Evolutionary conservation across 2,329 filamentous ascomycete species (phyloP).

Genomic region (Ophiosphaerella korrae): DNA sequence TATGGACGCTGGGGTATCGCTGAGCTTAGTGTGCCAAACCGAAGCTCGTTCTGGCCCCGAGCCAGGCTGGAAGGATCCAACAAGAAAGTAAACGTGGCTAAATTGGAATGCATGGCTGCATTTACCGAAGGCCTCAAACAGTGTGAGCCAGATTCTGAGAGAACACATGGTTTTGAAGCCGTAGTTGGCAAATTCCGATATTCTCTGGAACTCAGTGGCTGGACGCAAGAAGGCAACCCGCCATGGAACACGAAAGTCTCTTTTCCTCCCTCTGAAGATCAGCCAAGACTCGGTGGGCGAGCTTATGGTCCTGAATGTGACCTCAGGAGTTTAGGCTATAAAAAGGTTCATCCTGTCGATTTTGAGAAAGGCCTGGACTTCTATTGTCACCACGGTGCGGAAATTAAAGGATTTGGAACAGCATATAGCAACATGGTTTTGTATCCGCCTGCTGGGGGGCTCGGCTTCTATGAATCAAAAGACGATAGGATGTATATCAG

Average conservation of each 20-base stretch:
- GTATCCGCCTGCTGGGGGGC: constrained; percentile 6
- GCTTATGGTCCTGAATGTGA: background rate
- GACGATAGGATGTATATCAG: background rate
- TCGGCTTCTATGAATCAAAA: constrained; percentile 1
- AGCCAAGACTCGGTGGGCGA: background rate
- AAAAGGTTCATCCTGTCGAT: background rate
- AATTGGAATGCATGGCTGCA: constrained; percentile 1
- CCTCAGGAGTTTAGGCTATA: background rate
- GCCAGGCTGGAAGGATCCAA: background rate
- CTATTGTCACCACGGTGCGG: constrained; percentile 1
- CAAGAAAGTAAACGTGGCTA: background rate
- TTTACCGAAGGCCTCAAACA: constrained; percentile 3
- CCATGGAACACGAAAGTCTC: constrained; percentile 4
- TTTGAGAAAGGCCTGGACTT: constrained; percentile 1
- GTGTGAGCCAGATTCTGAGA: constrained; percentile 1
- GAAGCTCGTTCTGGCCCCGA: constrained; percentile 8
- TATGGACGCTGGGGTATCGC: constrained; percentile 5
- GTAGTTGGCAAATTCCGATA: constrained; percentile 4
- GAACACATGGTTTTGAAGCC: constrained; percentile 7
- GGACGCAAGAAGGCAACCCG: constrained; percentile 1
- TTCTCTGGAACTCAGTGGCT: constrained; percentile 7
- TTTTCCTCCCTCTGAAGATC: constrained; percentile 3
- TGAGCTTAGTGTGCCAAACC: constrained; percentile 1
- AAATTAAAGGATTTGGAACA: background rate
- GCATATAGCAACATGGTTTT: background rate